Base-by-base conservation (phyloP, 768 basidiomycete species). In the Podaxis sp. region DNA sequence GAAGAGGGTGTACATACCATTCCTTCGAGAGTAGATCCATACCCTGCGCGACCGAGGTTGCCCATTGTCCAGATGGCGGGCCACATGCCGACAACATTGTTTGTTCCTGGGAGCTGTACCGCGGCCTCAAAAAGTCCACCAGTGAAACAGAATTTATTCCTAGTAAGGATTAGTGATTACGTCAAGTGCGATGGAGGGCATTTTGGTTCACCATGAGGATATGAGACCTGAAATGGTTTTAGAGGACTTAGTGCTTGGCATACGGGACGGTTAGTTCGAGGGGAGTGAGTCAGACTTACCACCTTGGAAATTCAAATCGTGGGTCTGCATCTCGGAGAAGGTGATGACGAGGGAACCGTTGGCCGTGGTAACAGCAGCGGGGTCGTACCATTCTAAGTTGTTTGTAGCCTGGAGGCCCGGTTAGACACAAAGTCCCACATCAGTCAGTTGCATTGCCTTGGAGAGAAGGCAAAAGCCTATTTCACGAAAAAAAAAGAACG, bases 311-410 rank as follows among this genome's bases (percentile, higher is more conserved):
- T 87, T 74, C 58, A 93, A 75, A 64, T 83, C 79, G 69, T 93
- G 87, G 58, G 80, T 89, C 56, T 68, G 67, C 70, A 78, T 87
- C 72, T 84, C 74, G 33, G 69, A 80, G 70, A 93, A 78, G 10
- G 86, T 90, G 68, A 94, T 87, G 49, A 88, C 82, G 41, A 96
- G 84, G 40, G 81, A 79, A 20, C 95, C 93, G 66, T 83, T 80
- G 50, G 73, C 71, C 10, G 94, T 96, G 2, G 85, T 88, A 49
- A 93, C 75, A 10, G 87, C 87, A 33, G 78, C 84, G 0, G 93
- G 93, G 66, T 91, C 89, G 72, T 96, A 95, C 93, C 93, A 96
- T 73, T 97, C 92, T 69, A 90, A 64, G 68, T 91, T 87, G 64
- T 85, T 84, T 3, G 90, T 87, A 58, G 82, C 72, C 80, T 80